A percentile compares a stretch with the other conserved stretches of the same genome.
These are phyloP conservation scores for Globisporangium nodosum DNA, from an alignment of 352 stramenopile genomes.

Conservation along the genomic window DNA sequence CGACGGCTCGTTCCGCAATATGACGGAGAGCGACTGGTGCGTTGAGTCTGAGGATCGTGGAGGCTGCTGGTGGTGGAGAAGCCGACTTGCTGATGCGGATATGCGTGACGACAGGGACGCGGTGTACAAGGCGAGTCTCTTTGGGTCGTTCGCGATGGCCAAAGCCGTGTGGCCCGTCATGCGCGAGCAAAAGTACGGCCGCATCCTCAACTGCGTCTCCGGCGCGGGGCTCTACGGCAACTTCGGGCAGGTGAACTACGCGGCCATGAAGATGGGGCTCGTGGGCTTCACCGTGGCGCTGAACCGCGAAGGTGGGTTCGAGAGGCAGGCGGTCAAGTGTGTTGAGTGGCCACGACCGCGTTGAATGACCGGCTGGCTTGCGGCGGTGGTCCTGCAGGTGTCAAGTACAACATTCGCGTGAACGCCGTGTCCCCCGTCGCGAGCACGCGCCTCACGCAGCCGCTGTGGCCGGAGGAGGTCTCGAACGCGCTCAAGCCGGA, in stretches of 20 bases:
- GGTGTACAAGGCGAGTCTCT: slow-evolving; percentile 51
- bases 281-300: slow-evolving; percentile 64
- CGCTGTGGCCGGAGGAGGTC: slow-evolving; percentile 59
- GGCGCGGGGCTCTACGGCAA: slow-evolving; percentile 66
- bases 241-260: slow-evolving; percentile 78
- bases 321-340: no score
- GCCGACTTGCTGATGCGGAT: slow-evolving; percentile 2
- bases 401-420: slow-evolving; percentile 75
- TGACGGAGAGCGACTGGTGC: slow-evolving; percentile 57
- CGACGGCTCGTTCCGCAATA: slow-evolving; percentile 72
- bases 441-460: slow-evolving; percentile 56
- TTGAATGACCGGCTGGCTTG: no score
- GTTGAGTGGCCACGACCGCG: no score
- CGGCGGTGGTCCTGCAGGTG: slow-evolving; percentile 15
- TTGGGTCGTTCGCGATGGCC: slow-evolving; percentile 58
- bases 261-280: slow-evolving; percentile 70
- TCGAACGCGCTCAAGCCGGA: slow-evolving; percentile 51
- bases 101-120: slow-evolving; percentile 20
- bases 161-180: slow-evolving; percentile 66
- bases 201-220: slow-evolving; percentile 68
- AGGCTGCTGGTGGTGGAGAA: not conserved
- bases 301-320: slow-evolving; percentile 47
- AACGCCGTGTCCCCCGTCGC: slow-evolving; percentile 68
- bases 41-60: not conserved
- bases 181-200: slow-evolving; percentile 63